Base-by-base conservation (phyloP, 1,284 basidiomycete genomes). In the Papiliotrema nemorosa region DNA sequence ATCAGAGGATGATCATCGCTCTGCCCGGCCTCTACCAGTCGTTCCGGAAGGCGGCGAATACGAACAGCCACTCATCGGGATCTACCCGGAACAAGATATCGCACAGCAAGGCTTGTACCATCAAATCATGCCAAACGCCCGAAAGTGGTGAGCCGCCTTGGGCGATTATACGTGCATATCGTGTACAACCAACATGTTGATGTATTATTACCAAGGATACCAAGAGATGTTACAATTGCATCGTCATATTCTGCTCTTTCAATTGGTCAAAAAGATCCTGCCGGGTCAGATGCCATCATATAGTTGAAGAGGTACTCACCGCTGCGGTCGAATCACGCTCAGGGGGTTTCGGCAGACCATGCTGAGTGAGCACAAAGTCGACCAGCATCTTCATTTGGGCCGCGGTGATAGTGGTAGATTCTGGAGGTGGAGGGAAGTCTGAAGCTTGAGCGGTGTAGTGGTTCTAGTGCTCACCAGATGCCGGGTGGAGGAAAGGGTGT, bases 401-500 rank as follows among this genome's bases (percentile, higher is more conserved):
- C 18, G 54, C 50, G 0, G 73, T 69, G 33, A 75, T 71, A 2
- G 63, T 53, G 9, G 71, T 74, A 1, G 66, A 54, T 12, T 61
- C 67, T 1, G 63, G 55, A 14, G 69, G 68, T 3, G 68, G 34
- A 2, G 33, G 24, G 35, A 24, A 42, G 34, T 43, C 25, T 22
- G 18, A 25, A 31, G 20, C 38, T 13, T 40, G 21, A 14, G 12
- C n/a, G 1, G 25, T 13, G 18, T 35, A n/a, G 18, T 29, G 1
- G 5, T 24, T 25, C 20, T 21, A 37, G 18, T 9, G 16, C 6
- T 21, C 36, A 24, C 16, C 16, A 7, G 22, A 13, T 22, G 47
- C 47, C 2, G 70, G 67, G 29, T 55, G 61, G 50, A 79, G 59
- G 54, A 77, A 78, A 31, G 74, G 70, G 59, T 78, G 74, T 21